Evolutionary conservation across 805 yeast genomes (phyloP), one percentile per base, ranked within the genome.

Genomic region (Nakazawaea populi): DNA sequence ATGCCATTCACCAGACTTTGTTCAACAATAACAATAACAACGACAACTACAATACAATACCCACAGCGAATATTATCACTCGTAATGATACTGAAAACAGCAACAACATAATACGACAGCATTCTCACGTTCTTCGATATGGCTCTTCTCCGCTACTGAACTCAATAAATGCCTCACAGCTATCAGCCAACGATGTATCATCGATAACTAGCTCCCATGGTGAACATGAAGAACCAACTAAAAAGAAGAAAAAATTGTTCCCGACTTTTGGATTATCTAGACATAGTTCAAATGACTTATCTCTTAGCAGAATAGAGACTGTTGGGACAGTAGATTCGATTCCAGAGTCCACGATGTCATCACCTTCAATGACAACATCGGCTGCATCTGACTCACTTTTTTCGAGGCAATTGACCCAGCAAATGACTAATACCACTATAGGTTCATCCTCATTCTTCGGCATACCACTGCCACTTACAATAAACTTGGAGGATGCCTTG

Each of bases 401-500:
- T 29, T 41, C 51, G 27, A 34, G 36, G 34, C 34, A 27, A 29
- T 42, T 52, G 31, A 46, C 51, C 9, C 37, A 47, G 14, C 52
- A 51, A 36, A 32, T 49, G 29, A 42, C 48, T 2, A 52, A n/a
- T 8, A 14, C 49, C 4, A 32, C 49, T 9, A 32, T 31, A 32
- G 38, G 28, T 9, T 30, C 53, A 24, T 37, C 44, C 6, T 28
- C 28, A 4, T 12, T 35, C n/a, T 12, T 28, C 8, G 34, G 24
- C 40, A 24, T 31, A 30, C 32, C 38, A 38, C 49, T 28, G 4
- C 37, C 36, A 11, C 60, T 61, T 1, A 51, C 44, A 11, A 49
- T 66, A 2, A 43, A 74, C 1, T 60, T 82, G 32, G 69, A 74
- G 47, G 76, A 79, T 28, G 82, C 79, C 0, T 56, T 82, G n/a